Conservation (phyloP, 129 eudicot species). For the Oenanthe sinensis region DNA sequence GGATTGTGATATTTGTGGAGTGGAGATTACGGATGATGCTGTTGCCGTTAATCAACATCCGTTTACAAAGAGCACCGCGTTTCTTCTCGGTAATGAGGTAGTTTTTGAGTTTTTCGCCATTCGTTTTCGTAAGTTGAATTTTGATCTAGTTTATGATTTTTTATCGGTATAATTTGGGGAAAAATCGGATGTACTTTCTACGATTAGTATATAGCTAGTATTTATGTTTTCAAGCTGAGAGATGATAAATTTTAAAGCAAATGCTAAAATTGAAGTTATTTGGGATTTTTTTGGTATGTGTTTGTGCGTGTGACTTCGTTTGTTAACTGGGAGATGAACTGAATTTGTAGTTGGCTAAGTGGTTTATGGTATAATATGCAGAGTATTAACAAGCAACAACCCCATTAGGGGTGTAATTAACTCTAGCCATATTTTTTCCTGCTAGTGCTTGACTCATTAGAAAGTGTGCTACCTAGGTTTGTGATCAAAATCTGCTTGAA, state of each 20-base stretch:
- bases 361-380: background rate
- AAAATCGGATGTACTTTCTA: background rate
- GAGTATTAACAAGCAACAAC: background rate
- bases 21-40: slow-evolving; percentile 79
- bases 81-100: slow-evolving; percentile 95
- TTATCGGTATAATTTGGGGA: background rate
- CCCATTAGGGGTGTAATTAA: no score
- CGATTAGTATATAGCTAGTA: background rate
- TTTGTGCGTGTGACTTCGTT: background rate
- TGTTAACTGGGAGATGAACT: background rate
- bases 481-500: background rate
- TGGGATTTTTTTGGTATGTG: background rate
- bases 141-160: background rate
- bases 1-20: slow-evolving; percentile 92
- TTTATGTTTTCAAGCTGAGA: background rate
- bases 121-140: background rate
- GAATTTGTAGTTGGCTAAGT: background rate
- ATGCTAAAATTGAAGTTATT: background rate
- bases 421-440: no score
- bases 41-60: slow-evolving; percentile 72
- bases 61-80: slow-evolving; percentile 73
- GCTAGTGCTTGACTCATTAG: background rate
- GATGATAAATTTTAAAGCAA: background rate
- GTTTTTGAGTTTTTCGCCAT: background rate
- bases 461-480: background rate